These are phyloP conservation scores for Kodamaea restingae DNA, from an alignment of 805 yeast species.

Conservation along the genomic window DNA sequence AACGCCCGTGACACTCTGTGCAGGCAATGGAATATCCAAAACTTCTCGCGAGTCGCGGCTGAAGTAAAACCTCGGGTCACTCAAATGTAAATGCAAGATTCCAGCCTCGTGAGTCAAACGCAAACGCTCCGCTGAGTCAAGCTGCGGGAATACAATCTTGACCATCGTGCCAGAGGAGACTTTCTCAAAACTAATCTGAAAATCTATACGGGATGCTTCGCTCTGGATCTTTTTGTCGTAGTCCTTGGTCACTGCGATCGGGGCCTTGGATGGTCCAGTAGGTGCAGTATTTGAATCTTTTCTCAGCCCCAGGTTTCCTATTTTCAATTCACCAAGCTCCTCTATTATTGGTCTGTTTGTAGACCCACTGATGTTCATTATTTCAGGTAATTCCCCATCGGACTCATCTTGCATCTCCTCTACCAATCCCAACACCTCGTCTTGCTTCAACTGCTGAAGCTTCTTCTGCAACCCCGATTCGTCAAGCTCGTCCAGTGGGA, in stretches of 20 bases:
- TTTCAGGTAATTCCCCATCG: constrained; percentile 23
- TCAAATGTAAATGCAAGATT: constrained; percentile 11
- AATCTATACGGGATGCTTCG: neutral
- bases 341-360: constrained; percentile 47
- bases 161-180: constrained; percentile 9
- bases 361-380: constrained; percentile 24
- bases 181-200: constrained; percentile 6
- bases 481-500: constrained; percentile 42
- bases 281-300: neutral
- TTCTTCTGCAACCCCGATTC: constrained; percentile 34
- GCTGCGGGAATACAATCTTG: constrained; percentile 17
- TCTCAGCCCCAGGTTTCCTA: neutral
- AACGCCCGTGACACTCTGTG: constrained; percentile 2
- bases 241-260: too few species aligned
- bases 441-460: constrained; percentile 31
- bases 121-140: constrained; percentile 10
- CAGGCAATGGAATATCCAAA: constrained; percentile 11
- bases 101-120: constrained; percentile 10
- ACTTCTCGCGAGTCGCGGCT: constrained; percentile 7
- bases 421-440: constrained; percentile 41
- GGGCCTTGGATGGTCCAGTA: too few species aligned
- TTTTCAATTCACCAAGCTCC: constrained; percentile 37
- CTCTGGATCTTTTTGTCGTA: neutral
- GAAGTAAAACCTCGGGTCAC: constrained; percentile 14
- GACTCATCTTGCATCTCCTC: constrained; percentile 31